Evolutionary conservation across 116 monocot genomes (phyloP).

Genomic region (Thalassia testudinum): DNA sequence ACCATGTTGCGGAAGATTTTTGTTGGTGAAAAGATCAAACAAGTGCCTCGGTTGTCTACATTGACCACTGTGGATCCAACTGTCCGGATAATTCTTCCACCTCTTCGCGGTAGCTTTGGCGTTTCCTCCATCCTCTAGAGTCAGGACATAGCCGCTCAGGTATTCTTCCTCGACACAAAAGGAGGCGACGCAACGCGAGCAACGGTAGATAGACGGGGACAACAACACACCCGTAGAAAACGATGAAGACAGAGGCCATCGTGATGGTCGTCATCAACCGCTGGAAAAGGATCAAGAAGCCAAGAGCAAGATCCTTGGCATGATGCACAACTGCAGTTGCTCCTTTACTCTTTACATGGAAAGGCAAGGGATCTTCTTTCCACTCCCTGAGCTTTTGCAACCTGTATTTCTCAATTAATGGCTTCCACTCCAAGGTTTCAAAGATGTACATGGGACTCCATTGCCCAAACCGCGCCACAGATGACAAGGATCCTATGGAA

Average conservation of each 20-base stretch:
- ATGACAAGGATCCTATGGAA: background rate
- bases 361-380: constrained; percentile 1
- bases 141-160: constrained; percentile 2
- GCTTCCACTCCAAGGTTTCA: background rate
- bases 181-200: too few relatives aligned
- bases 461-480: background rate
- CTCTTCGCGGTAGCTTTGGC: background rate
- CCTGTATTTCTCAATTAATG: constrained; percentile 6
- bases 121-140: constrained; percentile 12
- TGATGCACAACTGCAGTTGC: background rate
- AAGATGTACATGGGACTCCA: background rate
- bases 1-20: background rate
- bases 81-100: constrained; percentile 6
- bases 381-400: constrained; percentile 4
- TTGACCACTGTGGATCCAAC: constrained; percentile 2
- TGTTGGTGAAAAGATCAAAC: background rate
- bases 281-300: background rate
- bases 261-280: constrained; percentile 1
- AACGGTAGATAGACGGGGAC: background rate
- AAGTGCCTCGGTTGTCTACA: background rate
- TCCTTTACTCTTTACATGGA: background rate
- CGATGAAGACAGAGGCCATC: background rate
- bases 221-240: background rate
- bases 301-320: constrained; percentile 1
- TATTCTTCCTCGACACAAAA: background rate